Base-by-base conservation (phyloP, 768 basidiomycete species). In the Fomitopsis pulvina region DNA sequence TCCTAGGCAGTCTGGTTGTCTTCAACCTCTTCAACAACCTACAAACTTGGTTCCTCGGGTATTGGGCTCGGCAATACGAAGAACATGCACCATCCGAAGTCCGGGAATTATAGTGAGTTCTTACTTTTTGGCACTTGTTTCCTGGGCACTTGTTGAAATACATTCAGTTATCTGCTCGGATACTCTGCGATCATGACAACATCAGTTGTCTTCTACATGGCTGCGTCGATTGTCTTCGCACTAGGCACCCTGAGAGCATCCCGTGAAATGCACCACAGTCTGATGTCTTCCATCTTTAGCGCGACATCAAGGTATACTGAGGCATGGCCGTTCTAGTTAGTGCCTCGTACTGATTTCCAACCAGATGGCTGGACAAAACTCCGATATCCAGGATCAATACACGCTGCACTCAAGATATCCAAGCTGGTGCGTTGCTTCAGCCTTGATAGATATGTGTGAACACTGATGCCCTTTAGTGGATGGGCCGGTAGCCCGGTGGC, bases 381-480 rank as follows among this genome's bases (percentile, higher is more conserved):
- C 78, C 78, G 2, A 68, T 70, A 0, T 75, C 76, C 4, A 77
- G 85, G 5, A 77, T 89, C 46, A 78, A 86, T 41, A 67, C 81
- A 26, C 72, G 85, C 44, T 80, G 79, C 62, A 86, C 85, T 2
- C 79, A 84, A 50, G 85, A 87, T 60, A 82, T 87, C 22, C 66
- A 65, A 25, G 59, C 66, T 9, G 48, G 66, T 66, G 61, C 43
- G n/a, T 3, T 26, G 24, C 26, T n/a, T 22, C 3, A 4, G 14
- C 28, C 1, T 8, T 42, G 7, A 6, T 50, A n/a, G 20, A 16
- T 10, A 9, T 5, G 4, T 5, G 4, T 32, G 26, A 1, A 52
- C 18, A 16, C 40, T 18, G 8, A 32, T 34, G 32, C 10, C n/a
- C 11, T 4, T 27, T 38, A 66, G 71, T 74, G 37, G 73, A 74